These are phyloP conservation scores for Ampelomyces quisqualis DNA, from an alignment of 2,329 filamentous ascomycete genomes.

Conservation along the genomic window DNA sequence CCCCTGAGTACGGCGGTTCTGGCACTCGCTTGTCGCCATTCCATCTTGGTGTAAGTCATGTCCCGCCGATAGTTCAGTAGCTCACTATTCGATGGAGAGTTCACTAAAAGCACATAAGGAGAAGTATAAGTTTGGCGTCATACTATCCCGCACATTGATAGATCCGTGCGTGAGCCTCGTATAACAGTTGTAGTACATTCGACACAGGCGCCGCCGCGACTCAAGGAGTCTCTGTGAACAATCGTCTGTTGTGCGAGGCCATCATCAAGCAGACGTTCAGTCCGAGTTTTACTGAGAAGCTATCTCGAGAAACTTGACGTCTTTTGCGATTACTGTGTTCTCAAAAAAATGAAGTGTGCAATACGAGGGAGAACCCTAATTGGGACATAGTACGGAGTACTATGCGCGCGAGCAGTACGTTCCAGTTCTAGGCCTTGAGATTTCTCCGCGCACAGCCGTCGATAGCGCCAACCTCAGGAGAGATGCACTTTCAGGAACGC, in stretches of 20 bases:
- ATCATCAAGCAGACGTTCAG: too few relatives aligned
- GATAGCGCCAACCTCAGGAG: slow-evolving; percentile 10
- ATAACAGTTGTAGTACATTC: too few relatives aligned
- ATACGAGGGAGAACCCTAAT: slow-evolving; percentile 1
- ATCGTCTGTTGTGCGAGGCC: too few relatives aligned
- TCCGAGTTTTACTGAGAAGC: too few relatives aligned
- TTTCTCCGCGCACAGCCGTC: slow-evolving; percentile 6
- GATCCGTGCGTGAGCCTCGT: not conserved
- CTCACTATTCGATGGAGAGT: slow-evolving; percentile 1
- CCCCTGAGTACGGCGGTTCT: slow-evolving; percentile 19
- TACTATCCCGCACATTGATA: not conserved
- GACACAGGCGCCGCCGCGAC: too few relatives aligned
- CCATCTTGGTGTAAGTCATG: slow-evolving; percentile 5
- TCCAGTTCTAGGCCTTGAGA: slow-evolving; percentile 9
- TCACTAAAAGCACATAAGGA: not conserved
- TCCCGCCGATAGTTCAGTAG: slow-evolving; percentile 7
- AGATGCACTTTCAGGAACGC: slow-evolving; percentile 3
- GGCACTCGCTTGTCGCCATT: slow-evolving; percentile 9
- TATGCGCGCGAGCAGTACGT: not conserved
- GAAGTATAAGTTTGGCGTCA: not conserved
- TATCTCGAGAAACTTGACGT: too few relatives aligned
- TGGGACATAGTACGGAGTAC: too few relatives aligned
- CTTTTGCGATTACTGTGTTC: too few relatives aligned
- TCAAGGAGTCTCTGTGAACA: too few relatives aligned
- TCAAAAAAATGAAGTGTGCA: too few relatives aligned